phyloP scores from a whole-genome alignment of 192 early-diverging fungal species.

The Podila verticillata region DNA sequence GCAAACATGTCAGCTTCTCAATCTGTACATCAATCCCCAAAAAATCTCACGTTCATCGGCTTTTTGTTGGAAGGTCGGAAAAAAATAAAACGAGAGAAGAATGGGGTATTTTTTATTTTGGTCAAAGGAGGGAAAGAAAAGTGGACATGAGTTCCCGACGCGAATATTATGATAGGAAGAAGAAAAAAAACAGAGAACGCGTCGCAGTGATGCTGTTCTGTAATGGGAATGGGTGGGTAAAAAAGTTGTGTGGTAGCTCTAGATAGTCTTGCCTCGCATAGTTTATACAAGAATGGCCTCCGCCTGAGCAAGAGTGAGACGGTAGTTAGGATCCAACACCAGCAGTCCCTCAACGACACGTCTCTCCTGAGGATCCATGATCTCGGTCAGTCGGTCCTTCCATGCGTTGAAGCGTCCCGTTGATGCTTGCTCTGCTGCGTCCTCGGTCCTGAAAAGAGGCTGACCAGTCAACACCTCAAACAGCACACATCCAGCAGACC shows the following conservation, averaged over 20 bases:
- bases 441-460: slow-evolving; percentile 46
- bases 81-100: too few species aligned
- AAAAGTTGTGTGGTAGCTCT: too few species aligned
- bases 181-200: not conserved
- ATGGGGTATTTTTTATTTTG: too few species aligned
- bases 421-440: slow-evolving; percentile 43
- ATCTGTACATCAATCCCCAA: too few species aligned
- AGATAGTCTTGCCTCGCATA: too few species aligned
- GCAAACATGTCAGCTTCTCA: too few species aligned
- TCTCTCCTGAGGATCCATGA: slow-evolving; percentile 26
- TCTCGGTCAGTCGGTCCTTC: slow-evolving; percentile 44
- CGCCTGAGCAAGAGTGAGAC: slow-evolving; percentile 33
- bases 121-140: too few species aligned
- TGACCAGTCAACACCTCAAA: slow-evolving; percentile 49
- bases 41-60: too few species aligned
- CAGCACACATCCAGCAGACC: slow-evolving; percentile 49
- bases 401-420: slow-evolving; percentile 46
- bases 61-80: too few species aligned
- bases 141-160: not conserved
- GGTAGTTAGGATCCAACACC: slow-evolving; percentile 37
- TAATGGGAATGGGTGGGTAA: too few species aligned
- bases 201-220: not conserved
- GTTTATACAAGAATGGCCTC: slow-evolving; percentile 20
- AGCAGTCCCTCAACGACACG: slow-evolving; percentile 38
- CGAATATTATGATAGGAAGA: not conserved